phyloP scores from a whole-genome alignment of 2,329 filamentous ascomycete genomes.

The Cryphonectria naterciae region DNA sequence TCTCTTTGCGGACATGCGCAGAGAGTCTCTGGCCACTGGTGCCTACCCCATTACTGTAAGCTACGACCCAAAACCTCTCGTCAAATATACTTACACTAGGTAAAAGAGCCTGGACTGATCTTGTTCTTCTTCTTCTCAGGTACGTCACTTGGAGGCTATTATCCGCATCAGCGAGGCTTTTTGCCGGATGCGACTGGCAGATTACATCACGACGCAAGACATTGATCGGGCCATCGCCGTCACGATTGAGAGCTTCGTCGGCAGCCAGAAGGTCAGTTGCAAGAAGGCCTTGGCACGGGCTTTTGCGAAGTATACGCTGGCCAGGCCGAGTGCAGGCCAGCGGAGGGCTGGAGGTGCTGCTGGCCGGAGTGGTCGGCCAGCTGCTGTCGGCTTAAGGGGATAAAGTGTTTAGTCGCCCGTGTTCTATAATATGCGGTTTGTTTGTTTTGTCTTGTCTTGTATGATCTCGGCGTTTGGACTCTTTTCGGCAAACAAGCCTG shows the following conservation, averaged over 20 bases:
- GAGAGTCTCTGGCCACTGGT: slow-evolving; percentile 89
- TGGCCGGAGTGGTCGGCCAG: slow-evolving; percentile 31
- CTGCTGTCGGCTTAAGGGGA: slow-evolving; percentile 27
- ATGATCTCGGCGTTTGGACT: slow-evolving; percentile 23
- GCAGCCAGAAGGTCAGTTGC: slow-evolving; percentile 94
- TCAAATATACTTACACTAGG: no score
- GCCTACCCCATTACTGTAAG: slow-evolving; percentile 97
- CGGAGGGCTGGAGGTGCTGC: slow-evolving; percentile 31
- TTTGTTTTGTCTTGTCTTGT: not conserved
- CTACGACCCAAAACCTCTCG: slow-evolving; percentile 30
- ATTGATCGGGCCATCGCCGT: slow-evolving; percentile 98
- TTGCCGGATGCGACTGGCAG: slow-evolving; percentile 96
- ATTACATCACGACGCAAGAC: slow-evolving; percentile 87
- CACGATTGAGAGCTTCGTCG: slow-evolving; percentile 93
- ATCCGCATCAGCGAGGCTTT: slow-evolving; percentile 94
- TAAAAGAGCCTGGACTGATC: slow-evolving; percentile 9
- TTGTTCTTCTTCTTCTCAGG: slow-evolving; percentile 57
- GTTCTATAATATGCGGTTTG: slow-evolving; percentile 9
- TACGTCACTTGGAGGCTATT: slow-evolving; percentile 96
- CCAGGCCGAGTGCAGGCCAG: slow-evolving; percentile 47
- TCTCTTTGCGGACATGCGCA: slow-evolving; percentile 93
- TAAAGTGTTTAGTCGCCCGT: not conserved
- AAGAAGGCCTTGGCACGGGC: slow-evolving; percentile 94
- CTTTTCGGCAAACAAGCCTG: slow-evolving; percentile 15
- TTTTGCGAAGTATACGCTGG: slow-evolving; percentile 89